These are phyloP conservation scores for Cercophora scortea DNA, from an alignment of 495 filamentous ascomycete species.

Conservation along the genomic window DNA sequence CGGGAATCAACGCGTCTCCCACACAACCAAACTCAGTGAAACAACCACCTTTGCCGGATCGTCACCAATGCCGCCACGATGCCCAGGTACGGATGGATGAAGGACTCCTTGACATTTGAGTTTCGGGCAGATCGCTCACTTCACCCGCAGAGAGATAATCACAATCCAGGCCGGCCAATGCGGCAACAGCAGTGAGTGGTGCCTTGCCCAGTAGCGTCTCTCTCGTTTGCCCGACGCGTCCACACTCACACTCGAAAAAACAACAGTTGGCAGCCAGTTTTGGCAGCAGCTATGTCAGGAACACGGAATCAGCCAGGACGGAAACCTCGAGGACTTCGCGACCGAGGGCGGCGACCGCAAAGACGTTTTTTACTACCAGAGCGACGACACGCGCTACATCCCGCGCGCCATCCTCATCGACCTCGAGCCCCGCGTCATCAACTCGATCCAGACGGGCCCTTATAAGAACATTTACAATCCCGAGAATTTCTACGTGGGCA, in stretches of 20 bases:
- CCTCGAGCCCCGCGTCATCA: constrained; percentile 81
- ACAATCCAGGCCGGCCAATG: constrained; percentile 98
- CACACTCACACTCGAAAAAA: constrained; percentile 4
- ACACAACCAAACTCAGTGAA: neutral
- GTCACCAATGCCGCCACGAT: constrained; percentile 34
- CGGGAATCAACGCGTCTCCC: neutral
- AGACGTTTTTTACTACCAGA: constrained; percentile 99
- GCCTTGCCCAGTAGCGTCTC: neutral
- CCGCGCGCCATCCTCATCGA: constrained; percentile 93
- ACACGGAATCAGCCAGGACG: constrained; percentile 95
- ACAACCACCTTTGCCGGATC: neutral
- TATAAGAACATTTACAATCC: constrained; percentile 99
- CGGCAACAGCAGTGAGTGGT: constrained; percentile 88
- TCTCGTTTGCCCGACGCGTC: neutral
- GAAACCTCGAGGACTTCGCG: constrained; percentile 91
- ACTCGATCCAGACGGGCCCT: constrained; percentile 81
- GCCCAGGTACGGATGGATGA: constrained; percentile 35
- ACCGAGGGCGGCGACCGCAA: constrained; percentile 96
- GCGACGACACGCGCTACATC: constrained; percentile 96
- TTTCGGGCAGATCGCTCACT: neutral
- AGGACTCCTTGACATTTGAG: too few species aligned
- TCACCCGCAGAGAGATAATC: constrained; percentile 83
- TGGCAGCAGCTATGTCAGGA: constrained; percentile 97
- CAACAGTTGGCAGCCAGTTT: constrained; percentile 83
- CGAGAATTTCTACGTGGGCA: constrained; percentile 94